phyloP scores from a whole-genome alignment of 345 rosid species.

The Durio zibethinus region DNA sequence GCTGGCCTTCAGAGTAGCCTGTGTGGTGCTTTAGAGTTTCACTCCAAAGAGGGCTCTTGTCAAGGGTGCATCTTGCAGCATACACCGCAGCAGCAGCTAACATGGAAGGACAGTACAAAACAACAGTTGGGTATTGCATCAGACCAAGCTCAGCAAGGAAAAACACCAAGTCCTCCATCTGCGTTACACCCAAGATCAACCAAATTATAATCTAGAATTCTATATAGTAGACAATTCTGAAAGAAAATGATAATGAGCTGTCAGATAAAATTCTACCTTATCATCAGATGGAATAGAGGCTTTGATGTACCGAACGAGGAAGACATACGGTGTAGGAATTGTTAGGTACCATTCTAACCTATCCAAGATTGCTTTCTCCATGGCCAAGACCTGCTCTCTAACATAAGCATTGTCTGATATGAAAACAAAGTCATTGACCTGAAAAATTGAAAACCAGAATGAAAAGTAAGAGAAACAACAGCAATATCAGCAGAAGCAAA shows the following conservation, averaged over 20 bases:
- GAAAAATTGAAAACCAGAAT: conserved; percentile 6
- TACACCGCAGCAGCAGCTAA: conserved; percentile 90
- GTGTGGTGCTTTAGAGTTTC: conserved; percentile 68
- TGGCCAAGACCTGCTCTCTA: conserved; percentile 65
- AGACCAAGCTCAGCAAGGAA: conserved; percentile 76
- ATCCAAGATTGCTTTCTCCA: conserved; percentile 77
- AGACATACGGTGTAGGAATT: conserved; percentile 82
- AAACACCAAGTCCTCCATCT: conserved; percentile 74
- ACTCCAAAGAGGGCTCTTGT: conserved; percentile 64
- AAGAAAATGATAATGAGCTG: not conserved
- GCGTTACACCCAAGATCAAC: conserved; percentile 2
- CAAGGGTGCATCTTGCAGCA: conserved; percentile 76
- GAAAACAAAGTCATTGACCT: conserved; percentile 81
- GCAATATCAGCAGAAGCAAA: not conserved
- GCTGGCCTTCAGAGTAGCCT: conserved; percentile 57
- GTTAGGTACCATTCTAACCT: conserved; percentile 79
- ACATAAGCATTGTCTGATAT: conserved; percentile 80
- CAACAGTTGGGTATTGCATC: conserved; percentile 52
- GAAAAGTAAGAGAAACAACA: not conserved
- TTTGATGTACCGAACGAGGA: conserved; percentile 71
- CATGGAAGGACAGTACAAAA: conserved; percentile 52
- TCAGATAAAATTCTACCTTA: conserved; percentile 33
- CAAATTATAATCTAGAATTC: not conserved
- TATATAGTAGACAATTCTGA: not conserved
- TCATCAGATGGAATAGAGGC: conserved; percentile 58